phyloP scores from a whole-genome alignment of 352 stramenopile species.

The Phytophthora syringae region DNA sequence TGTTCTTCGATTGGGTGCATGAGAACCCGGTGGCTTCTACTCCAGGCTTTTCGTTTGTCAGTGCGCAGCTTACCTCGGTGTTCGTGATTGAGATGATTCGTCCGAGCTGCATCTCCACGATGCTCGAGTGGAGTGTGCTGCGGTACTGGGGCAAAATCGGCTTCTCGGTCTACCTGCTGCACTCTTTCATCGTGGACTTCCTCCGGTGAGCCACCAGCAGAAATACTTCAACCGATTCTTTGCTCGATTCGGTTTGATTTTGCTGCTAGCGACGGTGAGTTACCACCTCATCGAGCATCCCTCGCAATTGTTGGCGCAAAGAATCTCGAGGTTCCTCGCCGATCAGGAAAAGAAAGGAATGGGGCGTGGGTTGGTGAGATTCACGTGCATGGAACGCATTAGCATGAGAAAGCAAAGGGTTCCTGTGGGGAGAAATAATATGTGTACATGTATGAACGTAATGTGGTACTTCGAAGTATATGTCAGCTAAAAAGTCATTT shows the following conservation, averaged over 20 bases:
- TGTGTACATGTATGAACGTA: conserved; percentile 14
- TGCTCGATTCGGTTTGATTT: conserved; percentile 34
- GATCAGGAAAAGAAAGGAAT: conserved; percentile 7
- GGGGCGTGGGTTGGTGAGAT: conserved; percentile 14
- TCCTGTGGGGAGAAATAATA: conserved; percentile 16
- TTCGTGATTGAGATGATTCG: conserved; percentile 33
- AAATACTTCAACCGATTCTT: conserved; percentile 43
- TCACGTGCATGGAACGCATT: conserved; percentile 23
- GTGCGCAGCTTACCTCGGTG: conserved; percentile 20
- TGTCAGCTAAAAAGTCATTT: background rate
- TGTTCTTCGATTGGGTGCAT: conserved; percentile 35
- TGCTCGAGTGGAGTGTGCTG: conserved; percentile 39
- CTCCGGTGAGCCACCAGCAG: conserved; percentile 25
- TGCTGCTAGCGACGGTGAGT: conserved; percentile 32
- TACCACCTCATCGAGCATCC: conserved; percentile 40
- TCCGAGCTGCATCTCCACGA: conserved; percentile 27
- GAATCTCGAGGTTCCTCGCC: conserved; percentile 9
- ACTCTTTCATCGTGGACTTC: conserved; percentile 30
- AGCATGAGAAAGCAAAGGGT: conserved; percentile 18
- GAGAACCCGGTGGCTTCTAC: conserved; percentile 15
- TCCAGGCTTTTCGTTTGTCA: conserved; percentile 25
- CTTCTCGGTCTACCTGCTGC: conserved; percentile 33
- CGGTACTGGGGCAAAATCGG: conserved; percentile 34
- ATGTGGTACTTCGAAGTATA: too few species aligned
- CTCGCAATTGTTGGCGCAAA: conserved; percentile 25